Evolutionary conservation across 2,329 filamentous ascomycete species (phyloP), one percentile per base, ranked within the genome.

Genomic region (Hypoxylon sp.): DNA sequence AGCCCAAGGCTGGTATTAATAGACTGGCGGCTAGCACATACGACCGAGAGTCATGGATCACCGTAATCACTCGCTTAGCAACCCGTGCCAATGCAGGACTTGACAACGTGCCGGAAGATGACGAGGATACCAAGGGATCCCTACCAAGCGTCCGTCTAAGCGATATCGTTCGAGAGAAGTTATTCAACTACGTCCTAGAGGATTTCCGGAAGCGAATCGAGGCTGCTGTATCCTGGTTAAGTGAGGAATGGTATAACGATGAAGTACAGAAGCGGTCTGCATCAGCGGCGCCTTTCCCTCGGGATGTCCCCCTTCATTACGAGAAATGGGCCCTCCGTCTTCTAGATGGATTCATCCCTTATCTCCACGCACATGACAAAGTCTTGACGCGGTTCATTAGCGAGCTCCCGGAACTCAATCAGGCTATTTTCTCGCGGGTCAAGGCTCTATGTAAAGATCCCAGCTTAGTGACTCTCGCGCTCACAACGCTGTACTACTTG

Each of bases 211-310:
- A 88, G 69, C 91, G 96, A 47, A 94, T 98, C 70, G 94, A 97
- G 73, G 88, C 96, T 22, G 95, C 94, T 1, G 94, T 98, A 56
- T 91, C 91, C 6, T 99, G 96, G 96, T 86, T 99, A 14, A 97
- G 92, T 74, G 96, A 99, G 79, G 96, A 99, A 81, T 99, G 96
- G 95, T 98, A 97, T 80, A 97, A 94, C 75, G 95, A 98, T 78
- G 90, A 85, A 47, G 80, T 94, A 33, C 81, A 86, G 62, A 69
- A 75, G 50, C 73, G 67, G 80, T 79, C 81, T 83, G 70, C 81
- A 78, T 67, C 82, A 76, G 52, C 78, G 70, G 63, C 83, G 79
- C 59, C 76, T 77, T n/a, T 80, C 79, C 35, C 80, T 77, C 52
- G 78, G 10, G 83, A 85, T 44, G 85, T 86, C 6, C 84, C 87